Percentiles rank a stretch among this genome's conserved stretches.
phyloP scores from a whole-genome alignment of 345 rosid genomes.

The Salix exigua region DNA sequence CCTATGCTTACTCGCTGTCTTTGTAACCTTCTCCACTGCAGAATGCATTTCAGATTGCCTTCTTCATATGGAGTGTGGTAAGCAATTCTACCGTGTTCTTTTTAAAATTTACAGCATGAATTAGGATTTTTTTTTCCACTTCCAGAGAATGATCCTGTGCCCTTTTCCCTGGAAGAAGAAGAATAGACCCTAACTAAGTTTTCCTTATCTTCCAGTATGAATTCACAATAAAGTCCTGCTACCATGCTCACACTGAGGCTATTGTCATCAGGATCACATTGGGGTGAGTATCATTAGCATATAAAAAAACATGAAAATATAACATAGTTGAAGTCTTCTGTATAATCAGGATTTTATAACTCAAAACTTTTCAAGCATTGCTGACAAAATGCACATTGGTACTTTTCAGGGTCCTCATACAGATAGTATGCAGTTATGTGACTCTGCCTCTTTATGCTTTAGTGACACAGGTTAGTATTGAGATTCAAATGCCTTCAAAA shows the following conservation, averaged over 20 bases:
- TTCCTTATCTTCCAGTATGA: slow-evolving; percentile 45
- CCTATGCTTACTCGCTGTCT: neutral
- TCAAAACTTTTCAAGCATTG: neutral
- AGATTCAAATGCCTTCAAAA: neutral
- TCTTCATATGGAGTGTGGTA: slow-evolving; percentile 73
- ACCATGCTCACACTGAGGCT: slow-evolving; percentile 45
- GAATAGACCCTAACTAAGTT: neutral
- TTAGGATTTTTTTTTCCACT: neutral
- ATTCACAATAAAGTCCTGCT: slow-evolving; percentile 51
- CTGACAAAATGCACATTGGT: slow-evolving; percentile 8
- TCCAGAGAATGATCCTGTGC: neutral
- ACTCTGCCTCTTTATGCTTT: slow-evolving; percentile 97
- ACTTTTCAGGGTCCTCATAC: slow-evolving; percentile 61
- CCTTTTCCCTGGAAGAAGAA: neutral
- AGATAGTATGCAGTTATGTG: slow-evolving; percentile 85
- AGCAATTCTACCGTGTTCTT: slow-evolving; percentile 24
- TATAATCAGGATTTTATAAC: neutral
- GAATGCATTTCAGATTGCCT: slow-evolving; percentile 90
- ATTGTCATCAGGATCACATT: slow-evolving; percentile 63
- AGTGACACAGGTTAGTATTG: slow-evolving; percentile 71
- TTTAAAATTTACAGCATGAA: neutral
- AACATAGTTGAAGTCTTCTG: neutral
- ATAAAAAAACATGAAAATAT: neutral
- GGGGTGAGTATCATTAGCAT: slow-evolving; percentile 53
- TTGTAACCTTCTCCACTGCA: slow-evolving; percentile 21